Conservation (phyloP, 345 rosid genomes). For the Noccaea bulbosa region DNA sequence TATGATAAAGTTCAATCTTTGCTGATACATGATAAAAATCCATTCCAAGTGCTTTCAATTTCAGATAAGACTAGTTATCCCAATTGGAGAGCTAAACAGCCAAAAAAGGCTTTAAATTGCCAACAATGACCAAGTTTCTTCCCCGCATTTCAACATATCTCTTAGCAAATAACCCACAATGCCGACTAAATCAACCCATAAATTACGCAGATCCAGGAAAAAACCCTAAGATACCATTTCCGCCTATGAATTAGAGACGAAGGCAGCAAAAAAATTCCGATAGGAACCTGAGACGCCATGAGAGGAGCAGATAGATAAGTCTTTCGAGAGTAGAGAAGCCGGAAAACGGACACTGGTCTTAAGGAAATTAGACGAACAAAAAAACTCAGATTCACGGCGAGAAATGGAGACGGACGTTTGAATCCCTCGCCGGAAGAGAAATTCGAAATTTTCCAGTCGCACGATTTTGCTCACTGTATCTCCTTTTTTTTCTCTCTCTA, state of each 20-base stretch:
- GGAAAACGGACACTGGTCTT: constrained; percentile 1
- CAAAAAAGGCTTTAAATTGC: not conserved
- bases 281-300: constrained; percentile 44
- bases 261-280: not conserved
- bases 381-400: constrained; percentile 33
- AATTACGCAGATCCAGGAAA: constrained; percentile 40
- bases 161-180: constrained; percentile 36
- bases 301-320: constrained; percentile 34
- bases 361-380: not conserved
- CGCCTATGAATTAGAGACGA: constrained; percentile 2
- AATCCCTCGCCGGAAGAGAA: constrained; percentile 40
- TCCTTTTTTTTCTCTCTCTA: constrained; percentile 23
- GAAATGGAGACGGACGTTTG: constrained; percentile 27
- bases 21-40: not conserved
- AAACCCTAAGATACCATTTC: constrained; percentile 23
- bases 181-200: constrained; percentile 25
- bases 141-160: constrained; percentile 8
- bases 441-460: constrained; percentile 40
- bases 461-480: constrained; percentile 39
- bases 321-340: constrained; percentile 7
- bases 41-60: constrained; percentile 7
- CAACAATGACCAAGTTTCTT: constrained; percentile 12
- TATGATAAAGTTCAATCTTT: not conserved
- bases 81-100: constrained; percentile 3
- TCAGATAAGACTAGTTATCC: constrained; percentile 6